phyloP scores from a whole-genome alignment of 1,284 basidiomycete species.

The Malassezia cuniculi region DNA sequence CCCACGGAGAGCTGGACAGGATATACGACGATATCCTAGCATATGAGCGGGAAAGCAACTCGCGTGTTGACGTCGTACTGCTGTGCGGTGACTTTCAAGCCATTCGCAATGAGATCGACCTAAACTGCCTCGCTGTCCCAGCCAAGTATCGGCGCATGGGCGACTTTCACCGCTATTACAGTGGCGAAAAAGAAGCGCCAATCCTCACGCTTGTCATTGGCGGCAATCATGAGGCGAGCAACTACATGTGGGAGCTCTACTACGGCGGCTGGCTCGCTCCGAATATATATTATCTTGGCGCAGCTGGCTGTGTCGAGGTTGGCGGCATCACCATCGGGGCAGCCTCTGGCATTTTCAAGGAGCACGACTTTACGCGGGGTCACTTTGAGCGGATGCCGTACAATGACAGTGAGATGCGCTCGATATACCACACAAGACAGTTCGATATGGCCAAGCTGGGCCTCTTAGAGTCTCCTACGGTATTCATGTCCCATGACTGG shows the following conservation, averaged over 20 bases:
- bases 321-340: slow-evolving; percentile 70
- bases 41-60: slow-evolving; percentile 55
- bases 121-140: slow-evolving; percentile 80
- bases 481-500: slow-evolving; percentile 96
- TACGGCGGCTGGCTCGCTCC: slow-evolving; percentile 60
- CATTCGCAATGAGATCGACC: slow-evolving; percentile 69
- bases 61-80: slow-evolving; percentile 69
- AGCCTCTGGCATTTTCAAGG: slow-evolving; percentile 83
- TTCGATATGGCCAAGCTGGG: slow-evolving; percentile 70
- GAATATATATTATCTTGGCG: slow-evolving; percentile 91
- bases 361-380: slow-evolving; percentile 55
- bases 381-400: slow-evolving; percentile 56
- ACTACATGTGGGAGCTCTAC: slow-evolving; percentile 90
- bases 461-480: slow-evolving; percentile 55
- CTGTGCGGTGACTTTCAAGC: slow-evolving; percentile 84
- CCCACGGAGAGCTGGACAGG: slow-evolving; percentile 55
- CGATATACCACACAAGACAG: slow-evolving; percentile 80
- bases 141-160: slow-evolving; percentile 74
- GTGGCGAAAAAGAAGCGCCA: slow-evolving; percentile 65
- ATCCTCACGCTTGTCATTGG: slow-evolving; percentile 87
- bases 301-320: slow-evolving; percentile 75
- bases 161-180: slow-evolving; percentile 63
- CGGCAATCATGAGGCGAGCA: slow-evolving; percentile 94
- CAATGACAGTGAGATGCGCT: slow-evolving; percentile 59
- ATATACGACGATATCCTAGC: slow-evolving; percentile 66